A percentile compares a stretch with the other conserved stretches of the same genome.
Evolutionary conservation across 2,329 filamentous ascomycete genomes (phyloP).

Genomic region (Fusarium sp.): DNA sequence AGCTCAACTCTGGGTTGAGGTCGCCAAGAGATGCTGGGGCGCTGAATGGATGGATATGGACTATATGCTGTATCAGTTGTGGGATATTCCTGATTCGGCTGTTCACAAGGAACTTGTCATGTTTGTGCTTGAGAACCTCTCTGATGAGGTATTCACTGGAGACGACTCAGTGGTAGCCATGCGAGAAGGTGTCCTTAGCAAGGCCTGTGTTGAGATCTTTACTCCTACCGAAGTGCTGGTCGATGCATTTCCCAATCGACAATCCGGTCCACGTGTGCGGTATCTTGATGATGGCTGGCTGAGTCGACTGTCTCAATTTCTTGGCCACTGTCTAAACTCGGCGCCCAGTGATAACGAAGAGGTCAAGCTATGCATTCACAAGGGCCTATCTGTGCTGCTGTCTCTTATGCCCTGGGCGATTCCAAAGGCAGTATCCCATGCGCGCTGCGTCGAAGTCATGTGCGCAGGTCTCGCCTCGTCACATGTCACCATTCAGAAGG

Average conservation of each 20-base stretch:
- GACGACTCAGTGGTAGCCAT: constrained; percentile 89
- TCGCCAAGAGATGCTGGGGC: constrained; percentile 94
- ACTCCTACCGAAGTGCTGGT: constrained; percentile 80
- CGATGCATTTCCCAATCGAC: constrained; percentile 80
- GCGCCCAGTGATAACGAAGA: constrained; percentile 73
- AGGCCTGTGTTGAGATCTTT: constrained; percentile 93
- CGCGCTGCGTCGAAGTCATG: constrained; percentile 76
- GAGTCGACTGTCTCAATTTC: constrained; percentile 76
- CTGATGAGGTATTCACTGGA: constrained; percentile 91
- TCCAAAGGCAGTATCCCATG: constrained; percentile 79
- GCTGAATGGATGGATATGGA: constrained; percentile 97
- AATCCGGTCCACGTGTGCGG: constrained; percentile 75
- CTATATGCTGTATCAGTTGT: constrained; percentile 80
- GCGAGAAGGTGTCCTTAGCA: constrained; percentile 84
- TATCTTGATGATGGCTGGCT: constrained; percentile 90
- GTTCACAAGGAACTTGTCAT: constrained; percentile 87
- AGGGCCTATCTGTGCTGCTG: constrained; percentile 79
- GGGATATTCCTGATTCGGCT: constrained; percentile 74
- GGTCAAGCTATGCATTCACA: constrained; percentile 76
- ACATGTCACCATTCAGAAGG: constrained; percentile 79
- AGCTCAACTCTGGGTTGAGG: constrained; percentile 92
- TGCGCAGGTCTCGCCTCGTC: constrained; percentile 76
- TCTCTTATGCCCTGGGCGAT: constrained; percentile 90
- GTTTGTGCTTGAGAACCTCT: constrained; percentile 87
- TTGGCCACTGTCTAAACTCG: constrained; percentile 77